Evolutionary conservation across 148 eudicot genomes (phyloP), one percentile per base, ranked within the genome.

Genomic region (Chenopodium quinoa): DNA sequence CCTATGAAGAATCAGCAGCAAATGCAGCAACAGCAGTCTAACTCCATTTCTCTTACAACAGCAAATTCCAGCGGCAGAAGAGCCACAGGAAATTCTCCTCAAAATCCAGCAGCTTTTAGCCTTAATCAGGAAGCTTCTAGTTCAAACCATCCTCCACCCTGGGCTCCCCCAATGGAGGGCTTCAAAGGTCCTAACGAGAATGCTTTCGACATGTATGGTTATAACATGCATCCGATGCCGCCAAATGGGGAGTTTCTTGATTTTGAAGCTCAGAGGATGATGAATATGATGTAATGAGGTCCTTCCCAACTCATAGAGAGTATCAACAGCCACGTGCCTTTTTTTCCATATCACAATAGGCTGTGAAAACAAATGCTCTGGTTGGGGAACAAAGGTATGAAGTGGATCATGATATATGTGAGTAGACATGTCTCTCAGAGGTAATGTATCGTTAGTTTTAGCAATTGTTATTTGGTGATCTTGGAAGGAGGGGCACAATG

Each of bases 1-100:
- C 99, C 99, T 3, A 92, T 96, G 97, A 96, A 96, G 84, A 96
- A 96, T 84, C 99, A 95, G 82, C 97, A 89, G 73, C 97, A 94
- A 72, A 67, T 88, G 73, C 93, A 89, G 65, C 90, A 84, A 75
- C 97, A 92, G 82, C 98, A 93, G 54, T 96, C 99, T 1, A 80
- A 86, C 64, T 83, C 93, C 47, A 90, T 93, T 56, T 84, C 98
- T 63, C 83, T 93, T 3, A 88, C 93, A 19, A 73, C 91, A 0
- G 86, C 90, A 23, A 91, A 80, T 82, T 83, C 97, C 22, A 64
- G 84, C 81, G 89, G 75, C 84, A 87, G 85, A 86, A 82, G 90
- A 78, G 85, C 90, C 10, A 73, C 87, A 6, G 91, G 87, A 10
- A 93, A 91, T 78, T 88, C 91, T 9, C 94, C 96, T 0, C 93